Evolutionary conservation across 2,329 filamentous ascomycete genomes (phyloP), one percentile per base, ranked within the genome.

Genomic region (Phaeophleospora eucalypticola): DNA sequence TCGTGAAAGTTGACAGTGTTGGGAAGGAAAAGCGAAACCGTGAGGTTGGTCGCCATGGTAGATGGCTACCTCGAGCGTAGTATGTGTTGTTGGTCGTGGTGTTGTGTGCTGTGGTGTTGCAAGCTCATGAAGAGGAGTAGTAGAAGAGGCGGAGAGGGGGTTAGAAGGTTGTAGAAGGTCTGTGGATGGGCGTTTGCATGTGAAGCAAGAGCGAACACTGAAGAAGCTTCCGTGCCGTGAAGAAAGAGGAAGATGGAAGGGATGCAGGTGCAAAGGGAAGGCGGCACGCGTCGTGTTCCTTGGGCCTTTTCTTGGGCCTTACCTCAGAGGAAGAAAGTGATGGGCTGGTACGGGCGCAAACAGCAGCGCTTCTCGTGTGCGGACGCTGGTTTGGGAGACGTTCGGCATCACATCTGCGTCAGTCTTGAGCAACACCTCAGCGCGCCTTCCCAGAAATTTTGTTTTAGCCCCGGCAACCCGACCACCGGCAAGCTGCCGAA

Each of bases 1-100:
- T 84, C 83, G 44, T 73, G 64, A 68, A 97, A 97, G 68, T 95
- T 84, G 62, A 95, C 77, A 34, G 91, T 97, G 67, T 95, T 90
- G 27, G 91, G 91, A 29, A 96, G 80, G 65, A 95, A 95, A 47
- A 68, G 58, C 39, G 62, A 57, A 15, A 64, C 60, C 15, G 54
- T 55, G 37, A 63, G 47, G 15, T 60, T 64, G 48, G 59, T 59
- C 36, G 58, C 57, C 59, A 62, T 47, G 19, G n/a, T n/a, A n/a
- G n/a, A n/a, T n/a, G n/a, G n/a, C n/a, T n/a, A n/a, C n/a, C n/a
- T n/a, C n/a, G n/a, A n/a, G n/a, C n/a, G n/a, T n/a, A n/a, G 24
- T 29, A 12, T 7, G 24, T 29, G 12, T 29, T 7, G 24, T 29
- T 29, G 24, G 24, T n/a, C n/a, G n/a, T 19, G 35, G 29, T 16